phyloP scores from a whole-genome alignment of 192 early-diverging fungal genomes.

The Phlyctochytrium bullatum region DNA sequence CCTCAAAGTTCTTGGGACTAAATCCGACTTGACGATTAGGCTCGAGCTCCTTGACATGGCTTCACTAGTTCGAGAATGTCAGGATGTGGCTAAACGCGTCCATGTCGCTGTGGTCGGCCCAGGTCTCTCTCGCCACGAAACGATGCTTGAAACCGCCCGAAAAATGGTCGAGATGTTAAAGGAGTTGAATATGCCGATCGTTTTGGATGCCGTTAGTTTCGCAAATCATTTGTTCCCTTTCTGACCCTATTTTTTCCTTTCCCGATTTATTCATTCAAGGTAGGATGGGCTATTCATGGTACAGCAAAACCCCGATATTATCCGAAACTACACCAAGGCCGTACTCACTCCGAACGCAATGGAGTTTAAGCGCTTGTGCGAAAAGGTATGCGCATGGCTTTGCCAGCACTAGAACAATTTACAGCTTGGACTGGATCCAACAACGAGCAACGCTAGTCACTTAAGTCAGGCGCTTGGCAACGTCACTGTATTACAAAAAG shows the following conservation, averaged over 20 bases:
- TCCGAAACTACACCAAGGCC: conserved; percentile 44
- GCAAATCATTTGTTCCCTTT: not conserved
- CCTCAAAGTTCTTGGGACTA: too few relatives aligned
- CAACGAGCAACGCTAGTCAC: conserved; percentile 32
- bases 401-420: not conserved
- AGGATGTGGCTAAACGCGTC: conserved; percentile 57
- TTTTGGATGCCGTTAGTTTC: conserved; percentile 82
- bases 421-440: not conserved
- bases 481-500: conserved; percentile 81
- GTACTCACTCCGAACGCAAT: conserved; percentile 19
- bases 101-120: conserved; percentile 91
- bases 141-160: conserved; percentile 65
- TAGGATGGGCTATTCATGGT: conserved; percentile 83
- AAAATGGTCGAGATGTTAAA: conserved; percentile 67
- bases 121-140: conserved; percentile 76
- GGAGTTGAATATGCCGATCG: conserved; percentile 62
- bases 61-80: conserved; percentile 48
- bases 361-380: conserved; percentile 18
- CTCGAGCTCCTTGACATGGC: too few relatives aligned
- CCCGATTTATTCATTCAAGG: too few relatives aligned
- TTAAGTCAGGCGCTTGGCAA: conserved; percentile 68
- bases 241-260: not conserved
- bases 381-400: conserved; percentile 9
- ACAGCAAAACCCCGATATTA: conserved; percentile 63
- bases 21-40: too few relatives aligned